Percentiles rank a stretch among this genome's conserved stretches.
phyloP scores from a whole-genome alignment of 805 yeast genomes.

The Komagataella pseudopastoris region DNA sequence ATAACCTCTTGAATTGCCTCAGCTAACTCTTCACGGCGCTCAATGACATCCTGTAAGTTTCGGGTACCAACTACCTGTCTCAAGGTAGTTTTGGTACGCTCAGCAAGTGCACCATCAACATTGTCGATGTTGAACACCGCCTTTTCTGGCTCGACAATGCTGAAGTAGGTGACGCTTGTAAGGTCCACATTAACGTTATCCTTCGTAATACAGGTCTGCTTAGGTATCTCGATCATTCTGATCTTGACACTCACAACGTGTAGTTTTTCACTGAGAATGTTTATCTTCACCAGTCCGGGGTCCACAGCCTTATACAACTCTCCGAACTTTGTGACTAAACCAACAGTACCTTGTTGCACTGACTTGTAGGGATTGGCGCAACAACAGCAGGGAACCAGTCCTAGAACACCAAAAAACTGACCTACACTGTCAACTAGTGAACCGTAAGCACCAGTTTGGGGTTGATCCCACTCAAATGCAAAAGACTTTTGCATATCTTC shows the following conservation, averaged over 20 bases:
- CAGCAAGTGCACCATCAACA: slow-evolving; percentile 41
- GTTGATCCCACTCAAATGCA: slow-evolving; percentile 21
- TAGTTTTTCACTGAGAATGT: slow-evolving; percentile 49
- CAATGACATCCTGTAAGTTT: slow-evolving; percentile 56
- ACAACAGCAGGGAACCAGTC: slow-evolving; percentile 44
- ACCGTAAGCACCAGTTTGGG: slow-evolving; percentile 22
- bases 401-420: slow-evolving; percentile 32
- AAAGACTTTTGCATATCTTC: slow-evolving; percentile 11
- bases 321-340: slow-evolving; percentile 54
- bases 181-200: slow-evolving; percentile 53
- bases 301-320: slow-evolving; percentile 50
- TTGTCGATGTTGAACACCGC: slow-evolving; percentile 45
- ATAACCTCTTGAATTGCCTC: slow-evolving; percentile 48
- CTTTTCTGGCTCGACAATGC: slow-evolving; percentile 53
- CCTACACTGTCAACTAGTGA: slow-evolving; percentile 27
- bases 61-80: slow-evolving; percentile 61
- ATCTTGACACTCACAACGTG: slow-evolving; percentile 37
- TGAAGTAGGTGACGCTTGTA: slow-evolving; percentile 55
- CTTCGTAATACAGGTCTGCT: slow-evolving; percentile 57
- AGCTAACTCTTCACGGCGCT: slow-evolving; percentile 60
- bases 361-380: slow-evolving; percentile 43
- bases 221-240: slow-evolving; percentile 49
- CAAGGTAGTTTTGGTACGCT: slow-evolving; percentile 60
- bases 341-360: slow-evolving; percentile 57
- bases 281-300: slow-evolving; percentile 55